phyloP scores from a whole-genome alignment of 2,329 filamentous ascomycete species.

The Cytospora schulzeri region DNA sequence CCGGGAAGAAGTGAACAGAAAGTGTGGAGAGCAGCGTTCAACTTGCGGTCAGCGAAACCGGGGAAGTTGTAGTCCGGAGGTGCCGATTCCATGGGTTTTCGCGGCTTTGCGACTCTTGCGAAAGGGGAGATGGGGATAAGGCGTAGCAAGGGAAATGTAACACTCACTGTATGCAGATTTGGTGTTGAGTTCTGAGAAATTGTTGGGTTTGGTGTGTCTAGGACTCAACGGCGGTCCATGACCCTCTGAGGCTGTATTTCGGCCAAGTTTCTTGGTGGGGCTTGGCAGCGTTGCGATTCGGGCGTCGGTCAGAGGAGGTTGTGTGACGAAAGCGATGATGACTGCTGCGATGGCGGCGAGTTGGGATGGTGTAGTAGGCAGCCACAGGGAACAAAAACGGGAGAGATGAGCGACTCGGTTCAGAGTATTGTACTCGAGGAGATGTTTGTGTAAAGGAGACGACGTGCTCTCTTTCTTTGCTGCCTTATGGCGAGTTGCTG shows the following conservation, averaged over 20 bases:
- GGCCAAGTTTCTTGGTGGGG: constrained; percentile 18
- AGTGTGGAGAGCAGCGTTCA: constrained; percentile 13
- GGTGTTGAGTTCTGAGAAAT: neutral
- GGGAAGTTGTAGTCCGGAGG: constrained; percentile 5
- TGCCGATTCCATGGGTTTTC: neutral
- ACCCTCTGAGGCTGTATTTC: constrained; percentile 19
- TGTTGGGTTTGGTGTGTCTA: neutral
- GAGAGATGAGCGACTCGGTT: neutral
- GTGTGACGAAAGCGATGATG: constrained; percentile 18
- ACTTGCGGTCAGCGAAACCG: constrained; percentile 27
- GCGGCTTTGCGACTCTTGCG: neutral
- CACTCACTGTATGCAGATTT: neutral
- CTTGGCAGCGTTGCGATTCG: constrained; percentile 19
- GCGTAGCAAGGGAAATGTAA: neutral
- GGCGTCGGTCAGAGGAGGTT: constrained; percentile 19
- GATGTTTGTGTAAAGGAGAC: neutral
- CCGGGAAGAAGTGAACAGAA: constrained; percentile 8
- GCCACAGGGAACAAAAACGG: neutral
- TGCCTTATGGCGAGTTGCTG: neutral
- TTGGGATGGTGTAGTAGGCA: neutral
- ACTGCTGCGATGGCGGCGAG: constrained; percentile 10
- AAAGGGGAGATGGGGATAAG: neutral
- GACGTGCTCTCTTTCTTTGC: neutral
- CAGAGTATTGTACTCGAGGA: neutral
- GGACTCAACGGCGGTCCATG: constrained; percentile 15